Percentiles rank a stretch among this genome's conserved stretches.
phyloP scores from a whole-genome alignment of 805 yeast genomes.

The Zygosaccharomyces kombuchaensis region DNA sequence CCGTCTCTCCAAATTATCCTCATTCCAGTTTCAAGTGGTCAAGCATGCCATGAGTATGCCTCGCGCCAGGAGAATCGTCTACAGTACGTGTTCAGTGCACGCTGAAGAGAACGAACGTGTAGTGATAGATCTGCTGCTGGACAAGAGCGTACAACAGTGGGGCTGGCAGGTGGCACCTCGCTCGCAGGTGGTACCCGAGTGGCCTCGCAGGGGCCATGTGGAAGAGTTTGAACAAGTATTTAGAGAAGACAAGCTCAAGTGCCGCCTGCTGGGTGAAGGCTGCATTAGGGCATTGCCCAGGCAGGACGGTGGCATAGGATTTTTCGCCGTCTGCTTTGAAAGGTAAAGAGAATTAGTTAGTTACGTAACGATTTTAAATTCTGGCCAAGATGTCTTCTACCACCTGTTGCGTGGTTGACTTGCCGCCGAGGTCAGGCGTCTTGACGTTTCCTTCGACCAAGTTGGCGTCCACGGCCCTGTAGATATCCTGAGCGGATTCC shows the following conservation, averaged over 20 bases:
- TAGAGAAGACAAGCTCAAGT: constrained; percentile 38
- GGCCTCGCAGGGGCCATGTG: constrained; percentile 82
- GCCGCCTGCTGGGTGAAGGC: constrained; percentile 66
- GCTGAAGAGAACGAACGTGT: constrained; percentile 93
- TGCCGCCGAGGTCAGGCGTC: constrained; percentile 97
- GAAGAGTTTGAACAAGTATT: constrained; percentile 59
- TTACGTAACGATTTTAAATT: constrained; percentile 13
- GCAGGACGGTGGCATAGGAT: constrained; percentile 97
- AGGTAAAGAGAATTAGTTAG: constrained; percentile 28
- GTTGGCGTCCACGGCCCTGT: constrained; percentile 92
- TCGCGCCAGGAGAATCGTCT: constrained; percentile 69
- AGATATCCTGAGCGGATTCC: constrained; percentile 85
- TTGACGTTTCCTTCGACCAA: constrained; percentile 66
- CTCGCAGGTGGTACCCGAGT: constrained; percentile 64
- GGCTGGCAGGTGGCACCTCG: constrained; percentile 75
- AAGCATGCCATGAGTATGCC: constrained; percentile 87
- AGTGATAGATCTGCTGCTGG: constrained; percentile 70
- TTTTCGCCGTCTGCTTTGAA: constrained; percentile 91
- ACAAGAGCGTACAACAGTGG: constrained; percentile 51
- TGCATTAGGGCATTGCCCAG: constrained; percentile 83
- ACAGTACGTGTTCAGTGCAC: constrained; percentile 94
- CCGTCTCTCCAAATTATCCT: constrained; percentile 61
- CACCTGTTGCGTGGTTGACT: constrained; percentile 80
- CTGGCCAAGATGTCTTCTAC: constrained; percentile 65
- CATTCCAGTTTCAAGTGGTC: constrained; percentile 83